Conservation (phyloP, 441 rosid species). For the Arabidopsis lyrata region DNA sequence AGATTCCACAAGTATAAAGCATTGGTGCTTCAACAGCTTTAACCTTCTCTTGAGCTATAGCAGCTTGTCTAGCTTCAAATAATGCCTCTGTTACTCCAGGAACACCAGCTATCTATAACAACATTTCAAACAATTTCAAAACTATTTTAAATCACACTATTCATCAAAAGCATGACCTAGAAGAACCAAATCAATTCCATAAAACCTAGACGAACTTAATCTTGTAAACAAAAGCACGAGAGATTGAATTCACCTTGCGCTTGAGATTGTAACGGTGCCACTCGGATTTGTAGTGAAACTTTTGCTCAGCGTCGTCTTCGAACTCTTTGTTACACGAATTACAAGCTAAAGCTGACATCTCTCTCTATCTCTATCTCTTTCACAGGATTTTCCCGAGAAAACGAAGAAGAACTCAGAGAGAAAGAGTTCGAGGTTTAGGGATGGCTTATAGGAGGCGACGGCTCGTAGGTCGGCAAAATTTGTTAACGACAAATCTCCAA, state of each 20-base stretch:
- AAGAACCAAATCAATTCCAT: background rate
- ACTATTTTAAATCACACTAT: background rate
- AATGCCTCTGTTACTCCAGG: slow-evolving; percentile 95
- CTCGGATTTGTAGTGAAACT: slow-evolving; percentile 89
- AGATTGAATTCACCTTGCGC: slow-evolving; percentile 70
- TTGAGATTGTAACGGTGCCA: slow-evolving; percentile 99
- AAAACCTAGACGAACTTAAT: background rate
- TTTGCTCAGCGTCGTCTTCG: slow-evolving; percentile 73
- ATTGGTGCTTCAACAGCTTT: slow-evolving; percentile 64
- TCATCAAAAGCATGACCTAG: background rate
- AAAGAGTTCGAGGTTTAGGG: background rate
- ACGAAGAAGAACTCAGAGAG: background rate
- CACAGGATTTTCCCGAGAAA: slow-evolving; percentile 13
- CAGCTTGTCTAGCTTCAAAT: slow-evolving; percentile 79
- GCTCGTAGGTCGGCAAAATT: slow-evolving; percentile 40
- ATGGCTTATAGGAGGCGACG: slow-evolving; percentile 23
- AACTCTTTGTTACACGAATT: slow-evolving; percentile 92
- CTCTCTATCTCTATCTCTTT: background rate
- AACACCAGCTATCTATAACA: slow-evolving; percentile 84
- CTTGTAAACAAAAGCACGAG: background rate
- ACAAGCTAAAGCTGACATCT: slow-evolving; percentile 83
- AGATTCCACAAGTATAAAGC: slow-evolving; percentile 81
- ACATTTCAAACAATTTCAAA: slow-evolving; percentile 4
- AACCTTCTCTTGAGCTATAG: slow-evolving; percentile 68
- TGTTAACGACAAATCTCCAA: background rate